Conservation (phyloP, 139 green algal species). For the Chlorella sp. region DNA sequence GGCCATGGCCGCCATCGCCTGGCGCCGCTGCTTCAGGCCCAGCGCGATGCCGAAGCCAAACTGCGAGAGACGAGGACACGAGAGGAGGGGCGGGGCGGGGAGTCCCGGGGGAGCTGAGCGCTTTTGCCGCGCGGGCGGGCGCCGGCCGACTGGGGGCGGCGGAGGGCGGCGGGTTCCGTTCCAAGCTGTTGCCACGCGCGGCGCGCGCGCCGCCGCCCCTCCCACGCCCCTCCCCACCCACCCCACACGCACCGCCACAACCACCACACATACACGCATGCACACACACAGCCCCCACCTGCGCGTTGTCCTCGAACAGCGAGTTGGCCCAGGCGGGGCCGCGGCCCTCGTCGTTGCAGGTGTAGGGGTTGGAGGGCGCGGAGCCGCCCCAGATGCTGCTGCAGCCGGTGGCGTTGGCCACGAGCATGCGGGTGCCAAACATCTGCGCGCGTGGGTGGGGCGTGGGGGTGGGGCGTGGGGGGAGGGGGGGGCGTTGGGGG, state of each 20-base stretch:
- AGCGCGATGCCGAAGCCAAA: slow-evolving; percentile 61
- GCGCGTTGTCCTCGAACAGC: slow-evolving; percentile 63
- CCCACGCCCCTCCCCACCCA: no score
- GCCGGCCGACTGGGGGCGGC: no score
- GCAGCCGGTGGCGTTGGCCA: slow-evolving; percentile 68
- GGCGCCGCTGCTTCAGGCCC: slow-evolving; percentile 53
- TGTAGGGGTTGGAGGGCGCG: slow-evolving; percentile 62
- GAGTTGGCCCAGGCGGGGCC: slow-evolving; percentile 68
- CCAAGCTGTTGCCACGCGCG: no score
- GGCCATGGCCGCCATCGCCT: slow-evolving; percentile 21
- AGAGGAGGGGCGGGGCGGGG: background rate
- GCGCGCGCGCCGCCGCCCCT: no score
- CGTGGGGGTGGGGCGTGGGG: slow-evolving; percentile 18
- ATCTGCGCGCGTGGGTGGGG: slow-evolving; percentile 31
- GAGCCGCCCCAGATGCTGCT: slow-evolving; percentile 61
- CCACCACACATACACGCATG: no score
- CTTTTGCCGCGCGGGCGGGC: no score
- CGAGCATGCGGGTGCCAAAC: slow-evolving; percentile 58
- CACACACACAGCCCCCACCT: slow-evolving; percentile 3
- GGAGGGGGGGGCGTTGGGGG: background rate
- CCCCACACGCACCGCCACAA: no score
- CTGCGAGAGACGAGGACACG: slow-evolving; percentile 19
- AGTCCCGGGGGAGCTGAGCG: background rate
- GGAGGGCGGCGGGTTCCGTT: no score
- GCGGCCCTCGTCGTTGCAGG: slow-evolving; percentile 40